Conservation (phyloP, 169 alveolate genomes). For the Plasmodium blacklocki region DNA sequence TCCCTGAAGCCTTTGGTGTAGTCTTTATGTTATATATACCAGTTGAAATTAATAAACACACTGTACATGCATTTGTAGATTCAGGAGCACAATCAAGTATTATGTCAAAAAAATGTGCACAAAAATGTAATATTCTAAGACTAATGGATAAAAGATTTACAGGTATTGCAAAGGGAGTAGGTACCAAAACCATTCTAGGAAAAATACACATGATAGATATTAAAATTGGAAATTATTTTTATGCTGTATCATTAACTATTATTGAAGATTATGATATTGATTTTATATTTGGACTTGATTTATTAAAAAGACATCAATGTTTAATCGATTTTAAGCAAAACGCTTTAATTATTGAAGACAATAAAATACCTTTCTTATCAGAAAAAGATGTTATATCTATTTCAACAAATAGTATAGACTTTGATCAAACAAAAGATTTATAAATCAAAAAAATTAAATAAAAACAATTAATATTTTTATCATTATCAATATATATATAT, state of each 20-base stretch:
- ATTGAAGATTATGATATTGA: conserved; percentile 92
- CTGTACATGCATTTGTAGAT: conserved; percentile 95
- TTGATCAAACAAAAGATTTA: conserved; percentile 4
- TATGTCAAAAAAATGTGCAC: conserved; percentile 93
- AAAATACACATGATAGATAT: conserved; percentile 95
- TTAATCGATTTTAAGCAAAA: conserved; percentile 92
- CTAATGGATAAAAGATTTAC: conserved; percentile 93
- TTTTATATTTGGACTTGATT: conserved; percentile 96
- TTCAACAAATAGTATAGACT: conserved; percentile 22
- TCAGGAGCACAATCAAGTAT: conserved; percentile 96
- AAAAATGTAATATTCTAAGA: conserved; percentile 91
- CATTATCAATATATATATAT: too few relatives aligned
- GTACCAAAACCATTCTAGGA: conserved; percentile 94
- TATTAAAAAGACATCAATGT: conserved; percentile 92
- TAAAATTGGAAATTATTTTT: conserved; percentile 89
- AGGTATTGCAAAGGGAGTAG: conserved; percentile 97
- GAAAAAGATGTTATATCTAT: conserved; percentile 76
- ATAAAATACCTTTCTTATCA: conserved; percentile 88
- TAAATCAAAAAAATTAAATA: background rate
- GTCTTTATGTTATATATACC: conserved; percentile 94
- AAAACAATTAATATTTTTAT: too few relatives aligned
- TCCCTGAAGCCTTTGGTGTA: conserved; percentile 85
- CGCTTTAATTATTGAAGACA: conserved; percentile 89
- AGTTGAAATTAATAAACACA: conserved; percentile 91
- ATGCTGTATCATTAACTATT: conserved; percentile 93